Percentiles rank a stretch among this genome's conserved stretches.
Evolutionary conservation across 108 stramenopile genomes (phyloP).

Genomic region (Schizochytrium sp.): DNA sequence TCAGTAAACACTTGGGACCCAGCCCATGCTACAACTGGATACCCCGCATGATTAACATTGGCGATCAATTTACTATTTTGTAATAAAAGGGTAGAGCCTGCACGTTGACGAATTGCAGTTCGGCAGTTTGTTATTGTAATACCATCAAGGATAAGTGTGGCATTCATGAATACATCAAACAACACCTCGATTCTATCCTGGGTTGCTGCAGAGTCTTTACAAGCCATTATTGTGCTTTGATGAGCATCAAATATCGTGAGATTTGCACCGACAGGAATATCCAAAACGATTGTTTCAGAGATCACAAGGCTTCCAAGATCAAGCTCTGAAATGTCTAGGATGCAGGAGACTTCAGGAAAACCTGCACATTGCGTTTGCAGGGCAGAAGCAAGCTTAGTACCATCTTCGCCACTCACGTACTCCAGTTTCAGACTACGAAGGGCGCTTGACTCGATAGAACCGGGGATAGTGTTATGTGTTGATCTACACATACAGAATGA

Average conservation of each 20-base stretch:
- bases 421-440: too few relatives aligned
- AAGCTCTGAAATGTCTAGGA: too few relatives aligned
- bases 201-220: not conserved
- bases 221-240: not conserved
- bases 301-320: too few relatives aligned
- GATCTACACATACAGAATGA: not conserved
- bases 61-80: not conserved
- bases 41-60: not conserved
- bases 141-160: conserved; percentile 9
- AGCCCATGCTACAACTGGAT: not conserved
- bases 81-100: not conserved
- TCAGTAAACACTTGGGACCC: not conserved
- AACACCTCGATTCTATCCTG: not conserved
- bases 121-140: not conserved
- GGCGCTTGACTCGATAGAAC: not conserved
- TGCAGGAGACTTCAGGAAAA: too few relatives aligned
- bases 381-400: too few relatives aligned
- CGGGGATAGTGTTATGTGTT: not conserved
- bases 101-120: not conserved
- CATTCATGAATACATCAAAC: not conserved
- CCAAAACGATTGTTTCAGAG: too few relatives aligned
- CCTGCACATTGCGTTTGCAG: too few relatives aligned
- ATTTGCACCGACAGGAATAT: too few relatives aligned
- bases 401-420: too few relatives aligned
- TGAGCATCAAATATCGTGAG: not conserved